Evolutionary conservation across 495 filamentous ascomycete species (phyloP).

Genomic region (Saxophila tyrrhenica): DNA sequence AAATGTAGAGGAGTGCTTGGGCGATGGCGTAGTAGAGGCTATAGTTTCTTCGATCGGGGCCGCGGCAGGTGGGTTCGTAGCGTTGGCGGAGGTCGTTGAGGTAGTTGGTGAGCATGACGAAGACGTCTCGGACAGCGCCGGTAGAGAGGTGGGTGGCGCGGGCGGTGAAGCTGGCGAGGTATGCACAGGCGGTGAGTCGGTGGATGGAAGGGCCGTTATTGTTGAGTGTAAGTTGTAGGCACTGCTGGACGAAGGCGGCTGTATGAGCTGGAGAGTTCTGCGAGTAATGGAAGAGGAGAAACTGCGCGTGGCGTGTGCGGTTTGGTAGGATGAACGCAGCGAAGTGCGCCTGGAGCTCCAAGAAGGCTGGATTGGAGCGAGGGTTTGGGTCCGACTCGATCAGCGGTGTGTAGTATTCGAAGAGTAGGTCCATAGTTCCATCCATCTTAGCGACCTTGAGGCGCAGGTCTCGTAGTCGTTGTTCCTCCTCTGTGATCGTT

Average conservation of each 20-base stretch:
- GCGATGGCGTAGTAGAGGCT: slow-evolving; percentile 74
- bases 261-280: slow-evolving; percentile 63
- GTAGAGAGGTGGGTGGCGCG: slow-evolving; percentile 68
- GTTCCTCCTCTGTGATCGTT: slow-evolving; percentile 32
- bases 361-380: slow-evolving; percentile 44
- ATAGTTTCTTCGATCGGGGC: slow-evolving; percentile 75
- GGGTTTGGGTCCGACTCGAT: slow-evolving; percentile 23
- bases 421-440: slow-evolving; percentile 77
- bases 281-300: slow-evolving; percentile 87
- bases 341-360: slow-evolving; percentile 72
- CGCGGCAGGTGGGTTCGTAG: slow-evolving; percentile 57
- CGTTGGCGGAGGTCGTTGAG: slow-evolving; percentile 53
- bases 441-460: slow-evolving; percentile 85
- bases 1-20: slow-evolving; percentile 88
- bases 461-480: slow-evolving; percentile 50
- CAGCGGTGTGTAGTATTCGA: slow-evolving; percentile 62
- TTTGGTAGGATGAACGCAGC: slow-evolving; percentile 75
- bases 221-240: slow-evolving; percentile 57
- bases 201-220: slow-evolving; percentile 47
- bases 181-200: slow-evolving; percentile 78
- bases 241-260: slow-evolving; percentile 68
- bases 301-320: slow-evolving; percentile 75
- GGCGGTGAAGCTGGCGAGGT: slow-evolving; percentile 85
- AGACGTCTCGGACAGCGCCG: slow-evolving; percentile 64
- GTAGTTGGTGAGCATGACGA: slow-evolving; percentile 60